A percentile compares a stretch with the other conserved stretches of the same genome.
Evolutionary conservation across 2,329 filamentous ascomycete genomes (phyloP).

Genomic region (Colletotrichum sp.): DNA sequence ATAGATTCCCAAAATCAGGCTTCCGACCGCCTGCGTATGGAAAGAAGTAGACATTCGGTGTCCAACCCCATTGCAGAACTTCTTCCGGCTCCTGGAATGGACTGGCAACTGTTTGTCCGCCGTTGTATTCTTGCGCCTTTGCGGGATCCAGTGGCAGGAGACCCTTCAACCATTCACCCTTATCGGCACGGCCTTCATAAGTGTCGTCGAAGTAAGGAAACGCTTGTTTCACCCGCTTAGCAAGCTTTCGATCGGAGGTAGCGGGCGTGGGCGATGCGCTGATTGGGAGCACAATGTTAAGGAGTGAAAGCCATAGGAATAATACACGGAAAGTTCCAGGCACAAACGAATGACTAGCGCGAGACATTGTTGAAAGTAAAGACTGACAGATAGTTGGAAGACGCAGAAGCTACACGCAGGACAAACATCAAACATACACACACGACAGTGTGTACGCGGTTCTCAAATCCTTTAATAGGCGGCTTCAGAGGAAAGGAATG

Average conservation of each 20-base stretch:
- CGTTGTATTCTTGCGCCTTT: not conserved
- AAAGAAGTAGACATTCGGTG: not conserved
- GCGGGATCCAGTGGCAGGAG: not conserved
- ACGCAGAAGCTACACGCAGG: not conserved
- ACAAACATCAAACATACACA: not conserved
- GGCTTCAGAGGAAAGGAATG: accelerated
- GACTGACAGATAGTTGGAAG: not conserved
- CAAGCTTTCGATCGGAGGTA: not conserved
- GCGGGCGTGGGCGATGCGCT: not conserved
- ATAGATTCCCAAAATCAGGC: not conserved
- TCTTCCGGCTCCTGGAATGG: not conserved
- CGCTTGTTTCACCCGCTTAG: not conserved
- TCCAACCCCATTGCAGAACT: not conserved
- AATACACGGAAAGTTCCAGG: not conserved
- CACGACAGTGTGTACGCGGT: not conserved
- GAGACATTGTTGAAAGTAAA: not conserved
- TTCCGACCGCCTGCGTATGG: not conserved
- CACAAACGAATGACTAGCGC: not conserved
- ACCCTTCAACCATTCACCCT: not conserved
- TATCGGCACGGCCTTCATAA: not conserved
- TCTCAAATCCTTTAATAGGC: not conserved
- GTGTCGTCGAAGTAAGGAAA: not conserved
- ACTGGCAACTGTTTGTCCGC: too few relatives aligned
- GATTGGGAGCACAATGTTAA: not conserved
- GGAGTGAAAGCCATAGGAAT: not conserved